Evolutionary conservation across 495 filamentous ascomycete genomes (phyloP), one percentile per base, ranked within the genome.

Genomic region (Penicillium herquei): DNA sequence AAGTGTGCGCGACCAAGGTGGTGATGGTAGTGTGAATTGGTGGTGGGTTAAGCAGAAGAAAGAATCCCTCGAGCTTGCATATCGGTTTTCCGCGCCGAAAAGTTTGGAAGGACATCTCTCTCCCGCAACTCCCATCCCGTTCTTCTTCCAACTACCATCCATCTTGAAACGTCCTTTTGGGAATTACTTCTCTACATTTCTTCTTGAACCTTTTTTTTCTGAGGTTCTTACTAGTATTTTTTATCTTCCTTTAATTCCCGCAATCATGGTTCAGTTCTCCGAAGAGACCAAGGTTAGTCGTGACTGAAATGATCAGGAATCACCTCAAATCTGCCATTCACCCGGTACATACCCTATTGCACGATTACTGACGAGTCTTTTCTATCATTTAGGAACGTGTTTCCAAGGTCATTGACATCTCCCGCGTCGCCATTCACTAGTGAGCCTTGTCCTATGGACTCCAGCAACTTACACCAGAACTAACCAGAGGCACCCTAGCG

Each of bases 381-480:
- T 55, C 50, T 59, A 39, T 52, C 66, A 58, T 44, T 30, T 30
- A 97, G 94, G 94, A 98, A 84, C 90, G 94, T 77, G 96, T 98
- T 74, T 84, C 90, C 65, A 92, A 90, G 76, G 80, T 96, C 69
- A 91, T 98, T 65, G 94, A 98, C 70, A 78, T 96, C 70, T 95
- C 91, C 51, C 84, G 93, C 56, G 85, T 98, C 59, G 91, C 90
- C n/a, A 88, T 98, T 69, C 94, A 98, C 78, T 98, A 98, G 92
- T 96, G 56, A 73, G 72, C 58, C 30, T 21, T 17, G 7, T 9
- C 39, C 46, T 17, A 10, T 13, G 39, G 7, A 13, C 3, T 7
- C 39, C 11, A 26, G 21, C 35, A 52, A 6, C n/a, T n/a, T 40
- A n/a, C 47, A 39, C 54, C 51, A 37, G 9, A 32, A 41, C 49